phyloP scores from a whole-genome alignment of 2,329 filamentous ascomycete genomes.

The Colletotrichum caudatum region DNA sequence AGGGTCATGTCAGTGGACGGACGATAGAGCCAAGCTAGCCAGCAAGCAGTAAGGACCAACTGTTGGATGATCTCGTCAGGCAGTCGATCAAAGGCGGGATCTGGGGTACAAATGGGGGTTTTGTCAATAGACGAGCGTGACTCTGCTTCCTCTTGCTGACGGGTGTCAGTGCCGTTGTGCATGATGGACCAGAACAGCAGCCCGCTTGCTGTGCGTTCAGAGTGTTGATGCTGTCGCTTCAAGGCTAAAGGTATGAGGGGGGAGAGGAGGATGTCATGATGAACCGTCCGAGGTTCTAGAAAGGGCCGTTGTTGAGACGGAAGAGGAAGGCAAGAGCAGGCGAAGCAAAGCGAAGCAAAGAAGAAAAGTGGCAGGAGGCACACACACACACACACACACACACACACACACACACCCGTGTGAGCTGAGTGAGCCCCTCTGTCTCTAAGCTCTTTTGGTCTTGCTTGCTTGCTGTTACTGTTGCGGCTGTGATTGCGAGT shows the following conservation, averaged over 20 bases:
- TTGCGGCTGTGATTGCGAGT: constrained; percentile 1
- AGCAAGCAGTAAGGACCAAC: constrained; percentile 56
- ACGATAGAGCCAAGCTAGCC: background rate
- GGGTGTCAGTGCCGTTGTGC: constrained; percentile 23
- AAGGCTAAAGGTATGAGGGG: constrained; percentile 29
- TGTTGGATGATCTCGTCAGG: constrained; percentile 79
- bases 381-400: no score
- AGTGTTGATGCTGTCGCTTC: constrained; percentile 16
- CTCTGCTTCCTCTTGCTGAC: constrained; percentile 12
- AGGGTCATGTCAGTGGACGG: constrained; percentile 22
- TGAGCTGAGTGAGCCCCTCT: constrained; percentile 9
- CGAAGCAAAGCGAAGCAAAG: background rate
- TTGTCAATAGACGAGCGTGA: constrained; percentile 50
- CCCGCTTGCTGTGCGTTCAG: background rate
- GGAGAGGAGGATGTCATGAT: constrained; percentile 32
- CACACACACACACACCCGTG: background rate
- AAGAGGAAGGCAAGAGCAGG: constrained; percentile 14
- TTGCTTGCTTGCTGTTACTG: background rate
- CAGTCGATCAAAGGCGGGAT: constrained; percentile 64
- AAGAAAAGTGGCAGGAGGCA: constrained; percentile 5
- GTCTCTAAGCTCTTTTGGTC: background rate
- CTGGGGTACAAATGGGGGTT: constrained; percentile 47
- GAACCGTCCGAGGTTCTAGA: constrained; percentile 36
- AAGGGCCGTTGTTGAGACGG: constrained; percentile 37
- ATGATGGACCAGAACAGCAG: constrained; percentile 23